These are phyloP conservation scores for Tylopilus plumbeoviolaceoides DNA, from an alignment of 768 basidiomycete genomes.

Conservation along the genomic window DNA sequence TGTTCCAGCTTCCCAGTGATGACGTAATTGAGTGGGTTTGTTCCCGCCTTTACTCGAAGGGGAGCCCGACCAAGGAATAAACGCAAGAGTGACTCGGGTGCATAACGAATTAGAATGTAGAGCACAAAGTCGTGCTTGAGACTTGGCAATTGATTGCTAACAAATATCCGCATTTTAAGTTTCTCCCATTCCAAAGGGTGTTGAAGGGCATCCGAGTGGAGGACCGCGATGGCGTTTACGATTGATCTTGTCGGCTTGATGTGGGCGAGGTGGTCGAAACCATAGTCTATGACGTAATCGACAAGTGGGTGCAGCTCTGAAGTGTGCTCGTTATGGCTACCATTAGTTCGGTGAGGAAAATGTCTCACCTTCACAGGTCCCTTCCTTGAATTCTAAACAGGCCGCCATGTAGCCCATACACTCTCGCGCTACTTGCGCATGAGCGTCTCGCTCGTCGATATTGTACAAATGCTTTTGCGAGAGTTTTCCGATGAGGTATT, in stretches of 20 bases:
- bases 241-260: background rate
- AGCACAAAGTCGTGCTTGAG: background rate
- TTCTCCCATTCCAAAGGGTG: background rate
- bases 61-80: background rate
- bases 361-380: background rate
- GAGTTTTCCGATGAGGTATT: no score
- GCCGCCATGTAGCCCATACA: background rate
- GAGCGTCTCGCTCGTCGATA: background rate
- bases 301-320: background rate
- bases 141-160: background rate
- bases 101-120: background rate
- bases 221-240: background rate
- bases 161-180: background rate
- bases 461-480: background rate
- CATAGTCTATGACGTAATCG: background rate
- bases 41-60: background rate
- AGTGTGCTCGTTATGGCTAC: no score
- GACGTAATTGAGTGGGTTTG: background rate
- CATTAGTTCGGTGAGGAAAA: fast-evolving
- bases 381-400: background rate
- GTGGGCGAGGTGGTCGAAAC: background rate
- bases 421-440: background rate
- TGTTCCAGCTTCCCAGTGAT: background rate
- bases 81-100: background rate
- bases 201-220: background rate